These are phyloP conservation scores for Chalciporus pseudorubinellus DNA, from an alignment of 768 basidiomycete species.

Conservation along the genomic window DNA sequence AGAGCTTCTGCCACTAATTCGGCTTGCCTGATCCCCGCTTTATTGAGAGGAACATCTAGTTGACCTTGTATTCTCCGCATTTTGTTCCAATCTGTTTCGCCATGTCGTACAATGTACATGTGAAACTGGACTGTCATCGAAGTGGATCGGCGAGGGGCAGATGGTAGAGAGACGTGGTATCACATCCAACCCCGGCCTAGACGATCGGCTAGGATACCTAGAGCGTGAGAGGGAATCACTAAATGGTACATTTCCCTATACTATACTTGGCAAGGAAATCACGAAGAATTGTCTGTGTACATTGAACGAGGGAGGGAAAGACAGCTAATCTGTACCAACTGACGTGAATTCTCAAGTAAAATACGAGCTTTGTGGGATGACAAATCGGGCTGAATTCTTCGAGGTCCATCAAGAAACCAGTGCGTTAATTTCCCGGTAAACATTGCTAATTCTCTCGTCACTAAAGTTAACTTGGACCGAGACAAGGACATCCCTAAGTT, in stretches of 20 bases:
- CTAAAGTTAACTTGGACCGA: conserved; percentile 46
- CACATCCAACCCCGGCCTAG: too few relatives aligned
- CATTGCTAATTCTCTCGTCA: conserved; percentile 56
- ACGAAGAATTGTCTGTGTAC: too few relatives aligned
- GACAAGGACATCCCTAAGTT: conserved; percentile 40
- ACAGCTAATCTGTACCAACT: too few relatives aligned
- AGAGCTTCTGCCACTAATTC: conserved; percentile 52
- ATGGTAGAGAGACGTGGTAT: background rate
- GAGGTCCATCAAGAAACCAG: conserved; percentile 30
- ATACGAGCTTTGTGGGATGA: too few relatives aligned
- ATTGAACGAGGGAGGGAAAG: too few relatives aligned
- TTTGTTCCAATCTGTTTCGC: conserved; percentile 72
- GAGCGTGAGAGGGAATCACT: too few relatives aligned
- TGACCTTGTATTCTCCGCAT: conserved; percentile 73
- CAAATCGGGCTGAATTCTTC: background rate
- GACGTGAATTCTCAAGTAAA: too few relatives aligned
- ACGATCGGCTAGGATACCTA: background rate
- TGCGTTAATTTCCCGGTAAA: conserved; percentile 47
- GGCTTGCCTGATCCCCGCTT: conserved; percentile 59
- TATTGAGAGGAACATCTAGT: conserved; percentile 64
- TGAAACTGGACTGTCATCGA: conserved; percentile 37
- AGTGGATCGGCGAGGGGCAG: background rate
- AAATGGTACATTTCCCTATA: too few relatives aligned
- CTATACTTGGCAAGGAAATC: too few relatives aligned
- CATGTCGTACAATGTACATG: conserved; percentile 72